Conservation (phyloP, 345 rosid genomes). For the Erucastrum elatum region DNA sequence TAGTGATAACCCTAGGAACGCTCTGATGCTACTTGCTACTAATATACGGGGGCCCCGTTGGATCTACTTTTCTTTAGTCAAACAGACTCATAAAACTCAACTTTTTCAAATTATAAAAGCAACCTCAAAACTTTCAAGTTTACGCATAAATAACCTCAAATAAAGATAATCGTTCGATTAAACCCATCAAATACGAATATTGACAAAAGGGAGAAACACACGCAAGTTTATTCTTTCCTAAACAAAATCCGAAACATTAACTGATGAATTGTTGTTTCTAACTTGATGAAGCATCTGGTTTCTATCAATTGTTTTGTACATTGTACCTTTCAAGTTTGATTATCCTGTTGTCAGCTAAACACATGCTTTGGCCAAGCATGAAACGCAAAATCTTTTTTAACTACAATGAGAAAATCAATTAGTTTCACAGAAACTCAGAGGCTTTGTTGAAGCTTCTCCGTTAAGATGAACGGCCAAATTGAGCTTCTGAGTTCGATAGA, state of each 20-base stretch:
- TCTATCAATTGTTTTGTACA: conserved; percentile 18
- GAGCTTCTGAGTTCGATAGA: conserved; percentile 39
- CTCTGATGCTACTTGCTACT: neutral
- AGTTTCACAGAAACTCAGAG: neutral
- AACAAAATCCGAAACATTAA: neutral
- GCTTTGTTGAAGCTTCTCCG: conserved; percentile 41
- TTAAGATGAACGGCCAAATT: conserved; percentile 42
- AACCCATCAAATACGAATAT: conserved; percentile 12
- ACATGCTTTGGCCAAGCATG: conserved; percentile 15
- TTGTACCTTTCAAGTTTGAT: conserved; percentile 4
- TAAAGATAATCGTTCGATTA: neutral
- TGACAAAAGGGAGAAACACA: conserved; percentile 23
- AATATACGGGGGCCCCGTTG: conserved; percentile 19
- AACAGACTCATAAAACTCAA: conserved; percentile 6
- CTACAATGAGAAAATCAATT: neutral
- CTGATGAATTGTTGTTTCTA: neutral
- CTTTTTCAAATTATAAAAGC: neutral
- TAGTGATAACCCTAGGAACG: conserved; percentile 28
- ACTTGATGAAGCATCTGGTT: too few relatives aligned
- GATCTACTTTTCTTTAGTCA: conserved; percentile 36
- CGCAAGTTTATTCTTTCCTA: neutral
- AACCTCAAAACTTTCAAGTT: neutral
- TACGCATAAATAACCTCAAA: neutral
- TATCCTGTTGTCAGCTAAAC: conserved; percentile 13
- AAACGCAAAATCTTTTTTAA: neutral